Base-by-base conservation (phyloP, 1,139 yeast genomes). In the Kurtzmaniella natalensis region DNA sequence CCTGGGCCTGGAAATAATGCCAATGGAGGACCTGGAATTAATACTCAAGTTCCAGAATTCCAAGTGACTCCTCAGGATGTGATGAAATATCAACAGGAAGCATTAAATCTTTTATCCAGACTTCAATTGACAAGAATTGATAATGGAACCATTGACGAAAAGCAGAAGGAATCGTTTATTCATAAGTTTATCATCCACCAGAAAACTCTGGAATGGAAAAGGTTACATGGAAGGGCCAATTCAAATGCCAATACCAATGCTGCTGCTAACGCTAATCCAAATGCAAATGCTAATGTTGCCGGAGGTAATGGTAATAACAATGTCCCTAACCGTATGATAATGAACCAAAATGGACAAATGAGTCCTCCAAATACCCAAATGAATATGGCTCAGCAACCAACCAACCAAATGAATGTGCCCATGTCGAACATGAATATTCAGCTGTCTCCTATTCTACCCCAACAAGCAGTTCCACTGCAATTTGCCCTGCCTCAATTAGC, bases 21-120 rank as follows among this genome's bases (percentile, higher is more conserved):
- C 25, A 45, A 42, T 25, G 37, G 43, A 26, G 59, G 11, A 5
- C 23, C 9, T 10, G n/a, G n/a, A 10, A 10, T 11, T 5, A 21
- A 21, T 21, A 11, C n/a, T 21, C 29, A 58, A 36, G 64, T 63
- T 1, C 72, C 73, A 3, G 58, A 57, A 37, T 56, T 65, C 37
- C 61, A 54, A 35, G 59, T 69, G 31, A 63, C 72, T 4, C 62
- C 61, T 17, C 71, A 68, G 34, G 75, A 69, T 40, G 55, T 64
- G 32, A 50, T 57, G 41, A 64, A 64, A 40, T 65, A 67, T 45
- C 57, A 63, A 23, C 51, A 62, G 6, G 73, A 66, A 34, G 75
- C 75, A 1, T 53, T 68, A 62, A 50, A 58, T 10, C 49, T 66
- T 25, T 57, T 68, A 36, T 41, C 53, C 16, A 51, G 66, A 33